phyloP scores from a whole-genome alignment of 2,329 filamentous ascomycete species.

The Claviceps sp. region DNA sequence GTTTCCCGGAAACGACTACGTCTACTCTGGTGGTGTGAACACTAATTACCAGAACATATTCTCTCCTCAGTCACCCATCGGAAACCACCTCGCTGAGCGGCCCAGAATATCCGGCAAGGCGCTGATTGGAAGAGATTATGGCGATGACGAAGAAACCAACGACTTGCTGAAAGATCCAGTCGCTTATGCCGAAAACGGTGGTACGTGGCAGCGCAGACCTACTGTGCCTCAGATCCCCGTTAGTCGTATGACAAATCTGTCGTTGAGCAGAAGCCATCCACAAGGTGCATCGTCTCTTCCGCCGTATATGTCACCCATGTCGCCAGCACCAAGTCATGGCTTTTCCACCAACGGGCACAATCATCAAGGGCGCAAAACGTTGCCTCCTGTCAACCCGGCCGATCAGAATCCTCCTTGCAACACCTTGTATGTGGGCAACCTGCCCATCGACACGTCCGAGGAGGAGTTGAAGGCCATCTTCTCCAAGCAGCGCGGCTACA shows the following conservation, averaged over 20 bases:
- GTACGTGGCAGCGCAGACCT: conserved; percentile 41
- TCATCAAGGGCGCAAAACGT: conserved; percentile 42
- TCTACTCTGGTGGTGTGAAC: conserved; percentile 43
- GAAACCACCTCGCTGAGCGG: conserved; percentile 51
- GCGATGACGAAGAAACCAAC: conserved; percentile 55
- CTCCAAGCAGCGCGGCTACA: conserved; percentile 86
- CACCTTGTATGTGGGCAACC: conserved; percentile 93
- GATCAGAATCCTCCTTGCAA: conserved; percentile 97
- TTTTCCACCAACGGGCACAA: conserved; percentile 32
- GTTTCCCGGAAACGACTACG: conserved; percentile 41
- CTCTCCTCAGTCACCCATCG: conserved; percentile 60
- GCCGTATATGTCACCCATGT: conserved; percentile 36
- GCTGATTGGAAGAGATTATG: conserved; percentile 54
- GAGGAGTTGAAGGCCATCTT: conserved; percentile 93
- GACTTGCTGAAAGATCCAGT: conserved; percentile 60
- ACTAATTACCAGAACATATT: conserved; percentile 50
- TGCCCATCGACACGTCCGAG: conserved; percentile 84
- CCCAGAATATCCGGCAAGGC: conserved; percentile 52
- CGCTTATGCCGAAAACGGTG: conserved; percentile 52
- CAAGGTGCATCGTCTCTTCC: conserved; percentile 39
- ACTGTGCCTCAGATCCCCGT: conserved; percentile 62
- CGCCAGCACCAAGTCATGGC: conserved; percentile 28
- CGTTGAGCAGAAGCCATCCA: conserved; percentile 51
- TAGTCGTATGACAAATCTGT: conserved; percentile 53
- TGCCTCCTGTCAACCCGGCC: conserved; percentile 85